Conservation (phyloP, 805 yeast genomes). For the Saccharomycopsis lassenensis region DNA sequence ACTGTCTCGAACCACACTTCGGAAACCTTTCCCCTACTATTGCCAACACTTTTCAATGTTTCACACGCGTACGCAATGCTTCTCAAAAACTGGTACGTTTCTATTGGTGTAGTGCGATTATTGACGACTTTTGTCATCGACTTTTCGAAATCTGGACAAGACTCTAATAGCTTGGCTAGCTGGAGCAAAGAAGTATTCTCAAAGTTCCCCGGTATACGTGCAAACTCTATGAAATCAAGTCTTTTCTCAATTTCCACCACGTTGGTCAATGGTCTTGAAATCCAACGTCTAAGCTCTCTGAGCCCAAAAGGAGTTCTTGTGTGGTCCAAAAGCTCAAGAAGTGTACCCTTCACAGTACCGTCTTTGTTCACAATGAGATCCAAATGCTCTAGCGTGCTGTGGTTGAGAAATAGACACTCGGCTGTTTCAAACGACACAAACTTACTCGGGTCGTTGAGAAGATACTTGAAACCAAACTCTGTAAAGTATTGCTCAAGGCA, state of each 20-base stretch:
- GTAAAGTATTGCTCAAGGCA: no score
- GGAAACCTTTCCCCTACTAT: neutral
- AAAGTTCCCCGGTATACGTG: conserved; percentile 31
- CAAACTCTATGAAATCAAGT: conserved; percentile 49
- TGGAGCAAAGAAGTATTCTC: conserved; percentile 25
- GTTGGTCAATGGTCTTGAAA: conserved; percentile 56
- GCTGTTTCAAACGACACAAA: conserved; percentile 39
- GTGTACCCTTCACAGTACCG: conserved; percentile 47
- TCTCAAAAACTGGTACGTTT: conserved; percentile 43
- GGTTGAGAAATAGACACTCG: conserved; percentile 44
- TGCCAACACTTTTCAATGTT: conserved; percentile 20
- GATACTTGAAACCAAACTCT: conserved; percentile 58
- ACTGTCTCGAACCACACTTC: conserved; percentile 23
- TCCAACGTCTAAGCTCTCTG: conserved; percentile 60
- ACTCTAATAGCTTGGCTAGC: conserved; percentile 25
- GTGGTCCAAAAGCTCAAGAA: conserved; percentile 72
- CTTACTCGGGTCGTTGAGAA: no score
- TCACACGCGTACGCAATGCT: conserved; percentile 30
- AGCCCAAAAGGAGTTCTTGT: conserved; percentile 72
- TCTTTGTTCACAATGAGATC: conserved; percentile 71
- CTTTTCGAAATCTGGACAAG: conserved; percentile 47
- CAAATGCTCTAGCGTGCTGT: conserved; percentile 55
- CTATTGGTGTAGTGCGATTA: conserved; percentile 46
- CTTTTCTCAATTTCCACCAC: conserved; percentile 47
- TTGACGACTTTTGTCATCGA: conserved; percentile 50